Base-by-base conservation (phyloP, 2,329 filamentous ascomycete species). In the Phaeomoniella chlamydospora region DNA sequence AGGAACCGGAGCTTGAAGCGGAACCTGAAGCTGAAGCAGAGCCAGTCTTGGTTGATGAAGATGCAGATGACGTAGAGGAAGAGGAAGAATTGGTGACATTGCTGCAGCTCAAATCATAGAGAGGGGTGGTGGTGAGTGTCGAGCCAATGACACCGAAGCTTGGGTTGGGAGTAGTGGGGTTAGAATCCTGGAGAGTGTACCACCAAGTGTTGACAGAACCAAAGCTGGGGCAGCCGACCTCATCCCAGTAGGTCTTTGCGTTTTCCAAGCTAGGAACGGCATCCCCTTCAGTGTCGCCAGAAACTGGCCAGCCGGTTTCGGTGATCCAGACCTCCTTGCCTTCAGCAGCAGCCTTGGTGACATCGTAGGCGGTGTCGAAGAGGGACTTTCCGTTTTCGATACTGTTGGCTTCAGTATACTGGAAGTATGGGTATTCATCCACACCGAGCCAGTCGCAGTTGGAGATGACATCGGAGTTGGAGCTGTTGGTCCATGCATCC, bases 241-340 rank as follows among this genome's bases (percentile, higher is more conserved):
- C 64, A 47, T 82, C 67, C 80, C 83, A 93, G 70, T 74, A 94
- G n/a, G 58, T 70, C 63, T 82, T 68, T 31, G 86, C 83, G 52
- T 88, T 87, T 36, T 68, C 61, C 18, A 61, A 43, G 22, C 65
- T 76, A 4, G 86, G 66, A 6, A 79, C 67, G 29, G 74, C 82
- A 34, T 71, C 53, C 46, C 75, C 76, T 42, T 69, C 59, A 1
- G 62, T 67, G 44, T 70, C 61, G 38, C 85, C 86, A 48, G 67
- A 74, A 36, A 86, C 74, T 34, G 86, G 85, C 74, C 82, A 90
- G 44, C 86, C 86, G 12, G 84, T 90, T 68, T 93, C 85, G 17
- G 85, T 90, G 43, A 92, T 70, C 82, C 82, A 90, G 47, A 92
- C 71, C 13, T 72, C 65, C 68, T 86, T 88, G 51, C 71, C 72